Evolutionary conservation across 495 filamentous ascomycete species (phyloP), one percentile per base, ranked within the genome.

Genomic region (Tricharina praecox): DNA sequence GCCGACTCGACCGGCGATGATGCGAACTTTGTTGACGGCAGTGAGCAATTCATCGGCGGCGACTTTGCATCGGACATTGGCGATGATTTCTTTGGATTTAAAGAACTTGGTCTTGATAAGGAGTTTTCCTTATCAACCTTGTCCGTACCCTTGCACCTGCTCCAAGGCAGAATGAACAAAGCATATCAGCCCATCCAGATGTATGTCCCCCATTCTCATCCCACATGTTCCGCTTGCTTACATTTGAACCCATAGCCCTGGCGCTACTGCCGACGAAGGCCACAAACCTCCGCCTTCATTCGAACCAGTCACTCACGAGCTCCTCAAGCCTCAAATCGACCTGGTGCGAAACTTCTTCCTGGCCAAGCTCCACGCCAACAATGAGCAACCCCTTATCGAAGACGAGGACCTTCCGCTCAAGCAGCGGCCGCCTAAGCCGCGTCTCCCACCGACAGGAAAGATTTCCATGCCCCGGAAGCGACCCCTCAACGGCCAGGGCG

Each of bases 61-160:
- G 88, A 96, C 59, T 99, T 95, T 61, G 90, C 90, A 1, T 90
- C 93, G 65, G 90, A 96, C 55, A 79, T 96, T 24, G 87, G 84
- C 49, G 90, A 95, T 64, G 90, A 99, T 66, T 99, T 94, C 72
- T 96, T 99, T 53, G 90, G 90, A 8, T 95, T 99, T 73, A 88
- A 87, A 62, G 88, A 93, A 52, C 71, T 96, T 26, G 90, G 90
- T 15, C 70, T 97, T 23, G 88, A 93, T 56, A 77, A 74, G 48
- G 90, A 97, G 59, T 78, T 95, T 59, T 84, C 85, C 11, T 70
- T 87, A 45, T 76, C 82, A 16, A 78, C 80, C 37, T 71, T 95
- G 36, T 87, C 82, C 28, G 90, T 99, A 25, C 90, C 90, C 16
- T 70, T 99, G 18, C 90, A 99, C 68, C 74, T 99, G 16, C 71